Base-by-base conservation (phyloP, 2,329 filamentous ascomycete species). In the Alternaria ventricosa region DNA sequence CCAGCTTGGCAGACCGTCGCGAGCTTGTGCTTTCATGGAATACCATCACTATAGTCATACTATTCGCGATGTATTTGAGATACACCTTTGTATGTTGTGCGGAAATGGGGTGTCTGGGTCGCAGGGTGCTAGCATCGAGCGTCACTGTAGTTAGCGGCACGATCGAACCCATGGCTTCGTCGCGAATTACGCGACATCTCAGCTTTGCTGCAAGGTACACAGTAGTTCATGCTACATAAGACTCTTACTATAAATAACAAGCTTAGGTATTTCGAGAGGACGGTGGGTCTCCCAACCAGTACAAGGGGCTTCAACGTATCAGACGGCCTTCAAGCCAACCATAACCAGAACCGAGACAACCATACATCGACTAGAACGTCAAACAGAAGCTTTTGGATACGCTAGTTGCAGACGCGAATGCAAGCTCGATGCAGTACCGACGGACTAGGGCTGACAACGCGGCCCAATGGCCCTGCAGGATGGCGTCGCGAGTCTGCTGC, bases 211-310 rank as follows among this genome's bases (percentile, higher is more conserved):
- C 18, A 51, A 51, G 27, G n/a, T 11, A 51, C 28, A 51, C 5
- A 15, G 9, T 3, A 12, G 20, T 11, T 1, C 27, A 11, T 8
- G 12, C 3, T 30, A 30, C 6, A 20, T 30, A 13, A 4, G 1
- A 8, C 6, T 6, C 18, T 2, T 22, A 3, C 5, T 20, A 13
- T 22, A 5, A 3, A 33, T 10, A 12, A 15, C 7, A 22, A 12
- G 0, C 1, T 23, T 0, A 4, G 11, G n/a, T 0, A 36, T 8
- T 5, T 33, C 1, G 4, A 36, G 49, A 33, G 7, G 1, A 18
- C 18, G 12, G 3, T 36, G 28, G 0, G 20, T 11, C 7, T 15
- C 13, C 49, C 3, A 2, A 8, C 28, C 13, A 22, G 28, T 51
- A 36, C 28, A n/a, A 36, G 28, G 5, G 28, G 28, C 12, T 5